Conservation (phyloP, 2,329 filamentous ascomycete species). For the Mycosphaerella arachidis region DNA sequence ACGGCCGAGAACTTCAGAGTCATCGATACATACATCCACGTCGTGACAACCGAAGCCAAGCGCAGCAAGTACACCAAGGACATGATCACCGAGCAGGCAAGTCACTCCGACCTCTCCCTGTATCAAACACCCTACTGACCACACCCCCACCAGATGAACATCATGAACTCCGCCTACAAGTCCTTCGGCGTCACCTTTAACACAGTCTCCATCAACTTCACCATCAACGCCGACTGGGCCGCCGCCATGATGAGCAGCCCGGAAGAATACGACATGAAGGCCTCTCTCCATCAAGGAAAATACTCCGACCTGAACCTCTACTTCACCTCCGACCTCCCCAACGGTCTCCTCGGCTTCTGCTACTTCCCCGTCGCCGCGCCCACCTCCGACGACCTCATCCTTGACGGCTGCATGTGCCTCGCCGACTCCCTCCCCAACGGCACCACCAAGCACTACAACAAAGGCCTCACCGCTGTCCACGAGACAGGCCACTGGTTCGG, state of each 20-base stretch:
- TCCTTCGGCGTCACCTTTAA: constrained; percentile 42
- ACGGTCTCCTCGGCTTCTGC: constrained; percentile 25
- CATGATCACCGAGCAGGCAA: constrained; percentile 30
- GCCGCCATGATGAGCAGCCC: constrained; percentile 41
- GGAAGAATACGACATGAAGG: constrained; percentile 44
- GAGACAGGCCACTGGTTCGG: constrained; percentile 45
- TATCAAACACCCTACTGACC: neutral
- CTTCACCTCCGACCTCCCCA: constrained; percentile 49
- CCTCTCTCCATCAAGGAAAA: constrained; percentile 46
- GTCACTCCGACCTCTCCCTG: constrained; percentile 5
- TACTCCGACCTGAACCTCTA: constrained; percentile 55
- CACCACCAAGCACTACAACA: constrained; percentile 42
- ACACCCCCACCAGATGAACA: neutral
- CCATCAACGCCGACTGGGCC: constrained; percentile 52
- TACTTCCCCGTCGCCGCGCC: constrained; percentile 31
- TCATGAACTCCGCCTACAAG: constrained; percentile 33
- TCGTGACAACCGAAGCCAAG: constrained; percentile 35
- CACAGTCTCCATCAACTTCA: constrained; percentile 45
- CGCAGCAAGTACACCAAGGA: constrained; percentile 34
- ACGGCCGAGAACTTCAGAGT: constrained; percentile 3
- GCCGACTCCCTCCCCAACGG: constrained; percentile 51
- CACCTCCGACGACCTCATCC: constrained; percentile 38
- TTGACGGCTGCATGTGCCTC: constrained; percentile 54
- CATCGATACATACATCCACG: constrained; percentile 37
- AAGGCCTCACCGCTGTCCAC: constrained; percentile 41